Conservation (phyloP, 352 stramenopile species). For the Saprolegnia diclina region DNA sequence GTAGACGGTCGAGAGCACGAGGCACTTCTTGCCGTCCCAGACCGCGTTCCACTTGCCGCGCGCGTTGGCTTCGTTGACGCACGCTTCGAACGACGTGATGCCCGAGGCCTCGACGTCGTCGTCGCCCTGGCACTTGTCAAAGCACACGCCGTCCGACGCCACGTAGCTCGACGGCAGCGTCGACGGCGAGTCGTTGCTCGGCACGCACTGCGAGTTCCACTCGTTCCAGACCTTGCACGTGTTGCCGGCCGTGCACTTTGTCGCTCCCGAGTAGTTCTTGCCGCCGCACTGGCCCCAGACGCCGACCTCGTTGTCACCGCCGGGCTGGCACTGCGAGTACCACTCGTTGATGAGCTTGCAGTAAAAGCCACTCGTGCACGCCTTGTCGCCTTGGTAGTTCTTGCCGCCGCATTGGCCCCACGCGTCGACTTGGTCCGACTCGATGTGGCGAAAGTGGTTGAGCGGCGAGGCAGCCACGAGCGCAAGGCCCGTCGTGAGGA, state of each 20-base stretch:
- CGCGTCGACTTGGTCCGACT: not conserved
- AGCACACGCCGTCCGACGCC: not conserved
- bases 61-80: not conserved
- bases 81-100: not conserved
- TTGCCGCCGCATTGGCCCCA: conserved; percentile 21
- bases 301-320: not conserved
- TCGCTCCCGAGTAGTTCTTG: not conserved
- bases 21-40: not conserved
- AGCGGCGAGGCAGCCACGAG: not conserved
- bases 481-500: not conserved
- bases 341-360: conserved; percentile 19
- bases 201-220: conserved; percentile 20
- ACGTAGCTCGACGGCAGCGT: not conserved
- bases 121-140: not conserved
- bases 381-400: conserved; percentile 8
- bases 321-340: conserved; percentile 23
- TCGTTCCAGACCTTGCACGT: conserved; percentile 10
- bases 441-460: not conserved
- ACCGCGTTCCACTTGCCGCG: not conserved
- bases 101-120: not conserved
- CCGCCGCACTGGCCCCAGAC: conserved; percentile 9
- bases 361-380: not conserved
- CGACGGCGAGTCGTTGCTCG: not conserved
- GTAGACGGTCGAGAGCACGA: not conserved
- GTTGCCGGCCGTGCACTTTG: conserved; percentile 1